Conservation (phyloP, 164 flowering plant genomes). For the Vitis labrusca region DNA sequence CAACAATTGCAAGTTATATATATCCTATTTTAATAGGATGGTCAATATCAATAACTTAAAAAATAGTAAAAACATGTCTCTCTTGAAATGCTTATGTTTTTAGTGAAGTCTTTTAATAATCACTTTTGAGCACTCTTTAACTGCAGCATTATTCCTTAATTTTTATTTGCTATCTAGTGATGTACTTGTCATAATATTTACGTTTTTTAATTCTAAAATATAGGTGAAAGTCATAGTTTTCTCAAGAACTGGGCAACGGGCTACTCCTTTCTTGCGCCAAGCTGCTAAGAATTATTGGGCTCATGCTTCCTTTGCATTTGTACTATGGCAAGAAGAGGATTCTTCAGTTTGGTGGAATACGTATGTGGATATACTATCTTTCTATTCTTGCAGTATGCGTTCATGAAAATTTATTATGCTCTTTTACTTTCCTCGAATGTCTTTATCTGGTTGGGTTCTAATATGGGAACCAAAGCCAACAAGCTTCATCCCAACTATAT, state of each 20-base stretch:
- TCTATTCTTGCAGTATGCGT: background rate
- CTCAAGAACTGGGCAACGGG: conserved; percentile 91
- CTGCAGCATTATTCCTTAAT: background rate
- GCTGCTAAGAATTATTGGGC: conserved; percentile 69
- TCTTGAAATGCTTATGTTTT: too few relatives aligned
- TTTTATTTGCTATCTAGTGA: too few relatives aligned
- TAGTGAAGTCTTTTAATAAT: background rate
- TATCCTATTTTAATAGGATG: too few relatives aligned
- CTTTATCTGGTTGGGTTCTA: background rate
- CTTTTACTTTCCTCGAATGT: background rate
- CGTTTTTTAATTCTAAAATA: background rate
- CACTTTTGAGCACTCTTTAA: background rate
- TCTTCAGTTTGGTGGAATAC: conserved; percentile 81
- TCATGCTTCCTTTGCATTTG: conserved; percentile 81
- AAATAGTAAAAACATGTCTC: too few relatives aligned
- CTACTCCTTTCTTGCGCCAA: conserved; percentile 82
- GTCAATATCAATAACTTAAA: too few relatives aligned
- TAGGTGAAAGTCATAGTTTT: conserved; percentile 86
- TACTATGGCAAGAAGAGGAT: conserved; percentile 85
- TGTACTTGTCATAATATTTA: too few relatives aligned
- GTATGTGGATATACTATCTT: conserved; percentile 43
- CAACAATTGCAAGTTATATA: too few relatives aligned
- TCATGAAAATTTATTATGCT: background rate
- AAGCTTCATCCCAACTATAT: too few relatives aligned
- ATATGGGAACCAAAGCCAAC: too few relatives aligned